Percentiles rank a stretch among this genome's conserved stretches.
Evolutionary conservation across 106 monocot genomes (phyloP).

Genomic region (Acorus gramineus): DNA sequence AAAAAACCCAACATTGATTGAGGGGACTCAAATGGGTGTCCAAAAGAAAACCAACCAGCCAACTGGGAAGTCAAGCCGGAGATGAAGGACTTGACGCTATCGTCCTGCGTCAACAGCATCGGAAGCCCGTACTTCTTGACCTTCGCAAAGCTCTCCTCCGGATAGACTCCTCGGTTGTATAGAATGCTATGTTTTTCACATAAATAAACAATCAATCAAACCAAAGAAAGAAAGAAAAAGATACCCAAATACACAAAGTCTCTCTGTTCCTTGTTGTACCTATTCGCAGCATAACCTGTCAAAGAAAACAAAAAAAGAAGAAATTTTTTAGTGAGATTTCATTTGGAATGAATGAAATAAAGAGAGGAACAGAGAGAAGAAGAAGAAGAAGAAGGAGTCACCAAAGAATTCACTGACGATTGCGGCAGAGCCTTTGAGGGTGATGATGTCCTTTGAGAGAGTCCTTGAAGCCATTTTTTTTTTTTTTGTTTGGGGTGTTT

Average conservation of each 20-base stretch:
- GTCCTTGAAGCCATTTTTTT: conserved; percentile 69
- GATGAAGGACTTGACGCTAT: conserved; percentile 79
- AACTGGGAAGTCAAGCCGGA: conserved; percentile 69
- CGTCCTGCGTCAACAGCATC: conserved; percentile 89
- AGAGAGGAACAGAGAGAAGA: background rate
- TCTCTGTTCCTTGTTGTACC: conserved; percentile 23
- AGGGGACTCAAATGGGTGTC: too few species aligned
- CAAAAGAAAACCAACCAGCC: conserved; percentile 29
- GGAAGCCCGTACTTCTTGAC: conserved; percentile 95
- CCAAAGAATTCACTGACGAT: conserved; percentile 99
- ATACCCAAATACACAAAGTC: background rate
- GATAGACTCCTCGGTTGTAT: conserved; percentile 89
- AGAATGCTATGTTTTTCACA: conserved; percentile 46
- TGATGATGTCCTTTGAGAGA: conserved; percentile 85
- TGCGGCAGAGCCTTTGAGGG: conserved; percentile 84
- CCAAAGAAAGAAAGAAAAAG: conserved; percentile 1
- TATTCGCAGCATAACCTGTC: conserved; percentile 91
- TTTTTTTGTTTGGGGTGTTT: too few species aligned
- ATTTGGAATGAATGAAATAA: background rate
- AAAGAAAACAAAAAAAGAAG: conserved; percentile 9
- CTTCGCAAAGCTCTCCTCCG: conserved; percentile 84
- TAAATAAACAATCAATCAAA: background rate
- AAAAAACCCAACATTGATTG: background rate
- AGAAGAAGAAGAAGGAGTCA: conserved; percentile 12
- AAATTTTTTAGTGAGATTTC: background rate